Evolutionary conservation across 176 grass and related monocot genomes (phyloP), one percentile per base, ranked within the genome.

Genomic region (Areca catechu): DNA sequence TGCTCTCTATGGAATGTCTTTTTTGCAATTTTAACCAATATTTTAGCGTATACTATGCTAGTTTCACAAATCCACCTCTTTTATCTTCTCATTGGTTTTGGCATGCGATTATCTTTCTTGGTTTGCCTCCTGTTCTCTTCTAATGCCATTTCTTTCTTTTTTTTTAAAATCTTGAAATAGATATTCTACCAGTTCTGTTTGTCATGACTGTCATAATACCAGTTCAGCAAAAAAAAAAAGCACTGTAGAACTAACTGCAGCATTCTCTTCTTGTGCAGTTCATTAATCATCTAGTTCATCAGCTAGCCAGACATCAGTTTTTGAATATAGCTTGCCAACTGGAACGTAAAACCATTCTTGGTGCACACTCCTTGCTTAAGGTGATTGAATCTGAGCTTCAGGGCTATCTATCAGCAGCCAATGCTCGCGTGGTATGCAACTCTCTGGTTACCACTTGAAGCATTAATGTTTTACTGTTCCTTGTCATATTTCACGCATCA

Each of bases 251-350:
- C 49, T 53, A 47, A 54, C 58, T 62, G 19, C n/a, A 53, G 4
- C 18, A 72, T 75, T 24, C 80, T 60, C 4, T 58, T 54, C 63
- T 57, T 51, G 34, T 71, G 68, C 77, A 90, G 91, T 79, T 84
- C 80, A 96, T 96, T 69, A 90, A 84, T 77, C 61, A 90, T 71
- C 72, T 90, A 18, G 83, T 82, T 65, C 84, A 96, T 86, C 91
- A 84, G 69, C 74, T 90, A 68, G 74, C 86, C 25, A 76, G 61
- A 73, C 74, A 87, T 58, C 70, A 16, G 27, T 90, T 96, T 82
- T 57, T 96, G 37, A 90, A 84, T 61, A 84, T 90, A 74, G 65
- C 83, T 58, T 90, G 86, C 68, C 74, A 82, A 62, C 68, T 96
- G 5, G 86, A 96, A 76, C 77, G 76, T 67, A 65, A 7, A 21